A percentile compares a stretch with the other conserved stretches of the same genome.
phyloP scores from a whole-genome alignment of 1,139 yeast species.

The Tardiomyces depauwii region DNA sequence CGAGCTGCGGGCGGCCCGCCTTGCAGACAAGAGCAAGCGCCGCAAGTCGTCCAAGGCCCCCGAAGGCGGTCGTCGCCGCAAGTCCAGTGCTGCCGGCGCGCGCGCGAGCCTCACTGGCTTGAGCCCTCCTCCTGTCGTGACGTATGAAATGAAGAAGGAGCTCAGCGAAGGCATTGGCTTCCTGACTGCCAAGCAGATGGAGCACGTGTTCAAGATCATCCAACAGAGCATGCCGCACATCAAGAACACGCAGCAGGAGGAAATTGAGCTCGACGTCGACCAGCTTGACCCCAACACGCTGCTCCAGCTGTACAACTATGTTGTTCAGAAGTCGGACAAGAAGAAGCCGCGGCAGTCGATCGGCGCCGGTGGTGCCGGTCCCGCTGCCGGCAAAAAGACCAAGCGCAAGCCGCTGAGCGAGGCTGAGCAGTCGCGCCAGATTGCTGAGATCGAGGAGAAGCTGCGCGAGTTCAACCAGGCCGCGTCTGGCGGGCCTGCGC shows the following conservation, averaged over 20 bases:
- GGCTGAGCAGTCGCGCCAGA: slow-evolving; percentile 65
- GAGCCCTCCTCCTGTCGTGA: slow-evolving; percentile 25
- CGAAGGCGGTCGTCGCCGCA: slow-evolving; percentile 7
- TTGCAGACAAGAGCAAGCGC: slow-evolving; percentile 25
- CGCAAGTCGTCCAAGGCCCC: slow-evolving; percentile 11
- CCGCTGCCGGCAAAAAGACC: slow-evolving; percentile 28
- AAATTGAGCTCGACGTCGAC: slow-evolving; percentile 93
- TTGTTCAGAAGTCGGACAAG: slow-evolving; percentile 40
- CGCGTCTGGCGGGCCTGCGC: slow-evolving; percentile 10
- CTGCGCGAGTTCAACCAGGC: slow-evolving; percentile 59
- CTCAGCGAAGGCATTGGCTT: slow-evolving; percentile 72
- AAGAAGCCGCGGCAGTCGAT: slow-evolving; percentile 15
- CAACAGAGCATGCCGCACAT: slow-evolving; percentile 81
- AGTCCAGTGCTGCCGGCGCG: slow-evolving; percentile 9
- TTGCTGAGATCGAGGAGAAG: slow-evolving; percentile 75
- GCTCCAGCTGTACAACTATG: slow-evolving; percentile 69
- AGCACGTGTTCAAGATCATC: slow-evolving; percentile 74
- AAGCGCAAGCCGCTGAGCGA: slow-evolving; percentile 47
- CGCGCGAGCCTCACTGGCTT: slow-evolving; percentile 4
- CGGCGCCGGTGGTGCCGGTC: slow-evolving; percentile 17
- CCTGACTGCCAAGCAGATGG: slow-evolving; percentile 68
- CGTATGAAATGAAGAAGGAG: slow-evolving; percentile 95
- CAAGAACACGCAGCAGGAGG: slow-evolving; percentile 61
- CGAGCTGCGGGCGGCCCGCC: slow-evolving; percentile 32
- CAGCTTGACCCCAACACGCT: slow-evolving; percentile 80